phyloP scores from a whole-genome alignment of 2,329 filamentous ascomycete species.

The Cadophora luteo-olivacea region DNA sequence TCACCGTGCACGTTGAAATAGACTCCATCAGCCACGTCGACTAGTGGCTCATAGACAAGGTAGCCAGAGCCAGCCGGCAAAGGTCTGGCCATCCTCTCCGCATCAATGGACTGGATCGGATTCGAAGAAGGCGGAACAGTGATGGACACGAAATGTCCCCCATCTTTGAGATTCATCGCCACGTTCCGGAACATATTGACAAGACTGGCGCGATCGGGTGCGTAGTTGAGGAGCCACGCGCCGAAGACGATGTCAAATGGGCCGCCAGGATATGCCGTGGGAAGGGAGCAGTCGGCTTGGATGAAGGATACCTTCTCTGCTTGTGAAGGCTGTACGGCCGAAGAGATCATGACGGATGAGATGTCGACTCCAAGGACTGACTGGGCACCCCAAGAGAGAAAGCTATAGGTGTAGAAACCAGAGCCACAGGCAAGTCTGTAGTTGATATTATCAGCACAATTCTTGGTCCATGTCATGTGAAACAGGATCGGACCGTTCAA shows the following conservation, averaged over 20 bases:
- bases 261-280: slow-evolving; percentile 35
- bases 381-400: slow-evolving; percentile 46
- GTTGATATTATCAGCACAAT: no score
- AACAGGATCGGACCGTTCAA: no score
- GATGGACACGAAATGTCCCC: slow-evolving; percentile 46
- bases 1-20: slow-evolving; percentile 29
- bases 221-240: slow-evolving; percentile 50
- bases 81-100: slow-evolving; percentile 29
- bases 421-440: slow-evolving; percentile 46
- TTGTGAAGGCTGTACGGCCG: slow-evolving; percentile 33
- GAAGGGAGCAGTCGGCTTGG: slow-evolving; percentile 42
- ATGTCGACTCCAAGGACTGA: slow-evolving; percentile 48
- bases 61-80: slow-evolving; percentile 31
- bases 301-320: slow-evolving; percentile 31
- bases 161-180: slow-evolving; percentile 45
- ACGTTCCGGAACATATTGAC: slow-evolving; percentile 47
- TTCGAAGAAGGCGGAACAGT: slow-evolving; percentile 38
- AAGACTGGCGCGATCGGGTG: slow-evolving; percentile 40
- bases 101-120: slow-evolving; percentile 34
- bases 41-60: slow-evolving; percentile 27
- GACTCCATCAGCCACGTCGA: slow-evolving; percentile 38
- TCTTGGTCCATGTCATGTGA: not conserved
- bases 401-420: slow-evolving; percentile 46
- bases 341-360: slow-evolving; percentile 45
- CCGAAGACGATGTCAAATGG: slow-evolving; percentile 48